These are phyloP conservation scores for Citrus sp. DNA, from an alignment of 345 rosid genomes.

Conservation along the genomic window DNA sequence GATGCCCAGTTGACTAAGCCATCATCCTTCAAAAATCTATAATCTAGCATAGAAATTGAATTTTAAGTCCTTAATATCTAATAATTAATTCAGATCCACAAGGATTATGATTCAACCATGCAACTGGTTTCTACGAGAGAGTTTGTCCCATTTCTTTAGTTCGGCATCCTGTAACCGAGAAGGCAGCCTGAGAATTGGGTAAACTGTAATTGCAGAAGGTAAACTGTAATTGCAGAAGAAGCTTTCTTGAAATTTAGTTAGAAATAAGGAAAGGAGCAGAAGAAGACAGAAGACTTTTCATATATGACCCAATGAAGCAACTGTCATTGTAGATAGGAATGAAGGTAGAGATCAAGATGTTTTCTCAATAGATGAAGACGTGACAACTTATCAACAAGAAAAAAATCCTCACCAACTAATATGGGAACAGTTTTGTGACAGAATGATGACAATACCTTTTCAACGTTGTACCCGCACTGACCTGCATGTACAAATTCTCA, in stretches of 20 bases:
- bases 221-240: neutral
- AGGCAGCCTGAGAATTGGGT: neutral
- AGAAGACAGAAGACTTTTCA: neutral
- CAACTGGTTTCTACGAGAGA: neutral
- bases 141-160: neutral
- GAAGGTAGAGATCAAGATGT: neutral
- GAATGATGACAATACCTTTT: conserved; percentile 51
- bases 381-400: neutral
- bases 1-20: neutral
- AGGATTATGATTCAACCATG: neutral
- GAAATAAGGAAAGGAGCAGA: neutral
- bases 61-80: neutral
- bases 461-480: conserved; percentile 71
- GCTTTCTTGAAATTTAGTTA: neutral
- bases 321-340: neutral
- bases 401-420: neutral
- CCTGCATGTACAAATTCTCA: conserved; percentile 48
- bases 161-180: neutral
- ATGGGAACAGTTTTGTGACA: conserved; percentile 2
- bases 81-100: neutral
- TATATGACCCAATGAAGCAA: neutral
- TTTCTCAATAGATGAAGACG: neutral
- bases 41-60: neutral
- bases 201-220: neutral
- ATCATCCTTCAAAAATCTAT: neutral